Conservation (phyloP, 352 stramenopile genomes). For the Pythium rhizo-oryzae region DNA sequence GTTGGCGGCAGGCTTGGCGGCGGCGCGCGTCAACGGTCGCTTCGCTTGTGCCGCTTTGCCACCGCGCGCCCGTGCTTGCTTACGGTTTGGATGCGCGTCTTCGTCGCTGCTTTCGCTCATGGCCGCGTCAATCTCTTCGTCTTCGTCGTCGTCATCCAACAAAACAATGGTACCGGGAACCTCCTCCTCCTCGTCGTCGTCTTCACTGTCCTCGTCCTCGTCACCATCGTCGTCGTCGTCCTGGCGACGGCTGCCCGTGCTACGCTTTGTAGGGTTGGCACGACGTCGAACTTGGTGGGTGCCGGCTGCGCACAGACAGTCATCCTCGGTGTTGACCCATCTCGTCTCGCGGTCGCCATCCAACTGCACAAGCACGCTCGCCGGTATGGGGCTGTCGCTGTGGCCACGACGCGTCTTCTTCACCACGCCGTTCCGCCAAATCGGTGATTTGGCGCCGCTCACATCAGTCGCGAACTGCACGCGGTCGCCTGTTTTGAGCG, state of each 20-base stretch:
- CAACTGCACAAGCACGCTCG: slow-evolving; percentile 47
- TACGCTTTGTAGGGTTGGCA: not conserved
- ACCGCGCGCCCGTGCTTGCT: not conserved
- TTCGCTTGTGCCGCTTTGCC: not conserved
- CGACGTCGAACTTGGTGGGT: not conserved
- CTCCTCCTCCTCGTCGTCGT: slow-evolving; percentile 4
- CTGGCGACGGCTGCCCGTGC: no score
- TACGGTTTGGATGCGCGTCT: not conserved
- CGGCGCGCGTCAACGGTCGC: not conserved
- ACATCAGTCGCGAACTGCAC: slow-evolving; percentile 52
- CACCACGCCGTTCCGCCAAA: slow-evolving; percentile 58
- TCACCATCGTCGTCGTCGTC: not conserved
- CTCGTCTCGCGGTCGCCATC: slow-evolving; percentile 44
- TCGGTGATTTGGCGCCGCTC: slow-evolving; percentile 34
- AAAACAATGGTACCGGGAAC: not conserved
- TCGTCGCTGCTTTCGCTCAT: not conserved
- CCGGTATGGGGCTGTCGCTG: not conserved
- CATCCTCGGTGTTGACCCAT: slow-evolving; percentile 61
- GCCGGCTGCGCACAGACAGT: slow-evolving; percentile 42
- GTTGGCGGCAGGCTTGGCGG: not conserved
- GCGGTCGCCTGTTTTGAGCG: slow-evolving; percentile 50
- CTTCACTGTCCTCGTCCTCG: slow-evolving; percentile 11
- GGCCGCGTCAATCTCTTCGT: not conserved
- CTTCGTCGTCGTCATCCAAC: slow-evolving; percentile 5
- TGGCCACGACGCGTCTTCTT: slow-evolving; percentile 23